Percentiles rank a stretch among this genome's conserved stretches.
These are phyloP conservation scores for Periconia macrospinosa DNA, from an alignment of 2,329 filamentous ascomycete species.

Conservation along the genomic window DNA sequence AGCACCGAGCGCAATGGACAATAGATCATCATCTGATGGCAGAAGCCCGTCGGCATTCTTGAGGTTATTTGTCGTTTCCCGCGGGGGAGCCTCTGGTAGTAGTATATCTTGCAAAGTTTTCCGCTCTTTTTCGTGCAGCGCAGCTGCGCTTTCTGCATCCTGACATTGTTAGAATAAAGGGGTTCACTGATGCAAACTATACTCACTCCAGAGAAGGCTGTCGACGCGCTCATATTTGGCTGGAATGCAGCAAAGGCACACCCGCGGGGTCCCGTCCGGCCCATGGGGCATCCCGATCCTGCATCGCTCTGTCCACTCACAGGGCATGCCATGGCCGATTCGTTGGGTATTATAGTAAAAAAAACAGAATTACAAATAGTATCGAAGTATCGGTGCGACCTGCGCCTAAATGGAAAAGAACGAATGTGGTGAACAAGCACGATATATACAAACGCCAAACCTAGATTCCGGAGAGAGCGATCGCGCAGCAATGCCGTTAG, in stretches of 20 bases:
- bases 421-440: neutral
- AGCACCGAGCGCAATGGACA: slow-evolving; percentile 56
- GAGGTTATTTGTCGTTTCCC: slow-evolving; percentile 28
- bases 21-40: slow-evolving; percentile 52
- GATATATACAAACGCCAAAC: neutral
- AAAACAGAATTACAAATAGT: neutral
- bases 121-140: slow-evolving; percentile 18
- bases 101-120: slow-evolving; percentile 22
- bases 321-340: slow-evolving; percentile 11
- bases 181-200: neutral
- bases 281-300: slow-evolving; percentile 9
- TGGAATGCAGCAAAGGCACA: slow-evolving; percentile 26
- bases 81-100: slow-evolving; percentile 20
- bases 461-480: neutral
- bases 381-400: neutral
- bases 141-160: slow-evolving; percentile 6
- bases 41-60: slow-evolving; percentile 54
- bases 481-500: neutral
- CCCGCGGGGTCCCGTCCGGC: slow-evolving; percentile 17
- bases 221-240: slow-evolving; percentile 14
- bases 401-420: neutral
- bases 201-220: slow-evolving; percentile 17
- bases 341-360: neutral
- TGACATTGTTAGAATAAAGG: slow-evolving; percentile 4
- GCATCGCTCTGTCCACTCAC: slow-evolving; percentile 13